Evolutionary conservation across 2,329 filamentous ascomycete genomes (phyloP).

Genomic region (Leptosphaerulina australis): DNA sequence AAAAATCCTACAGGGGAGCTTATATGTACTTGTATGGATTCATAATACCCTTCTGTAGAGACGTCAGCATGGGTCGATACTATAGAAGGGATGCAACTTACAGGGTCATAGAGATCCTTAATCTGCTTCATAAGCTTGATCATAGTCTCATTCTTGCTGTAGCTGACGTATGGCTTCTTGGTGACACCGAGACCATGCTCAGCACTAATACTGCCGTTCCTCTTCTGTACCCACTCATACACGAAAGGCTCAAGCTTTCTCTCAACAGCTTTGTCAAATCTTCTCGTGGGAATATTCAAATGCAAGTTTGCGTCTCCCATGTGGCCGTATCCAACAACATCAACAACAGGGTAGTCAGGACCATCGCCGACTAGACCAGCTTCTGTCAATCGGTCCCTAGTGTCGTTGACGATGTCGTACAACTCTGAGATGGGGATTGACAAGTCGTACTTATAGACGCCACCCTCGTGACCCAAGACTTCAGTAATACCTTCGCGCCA

Average conservation of each 20-base stretch:
- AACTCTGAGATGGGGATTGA: conserved; percentile 89
- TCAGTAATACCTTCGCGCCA: conserved; percentile 96
- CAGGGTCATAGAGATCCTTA: conserved; percentile 92
- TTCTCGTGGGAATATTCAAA: conserved; percentile 81
- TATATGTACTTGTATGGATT: conserved; percentile 97
- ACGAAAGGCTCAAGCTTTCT: conserved; percentile 89
- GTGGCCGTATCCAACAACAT: conserved; percentile 95
- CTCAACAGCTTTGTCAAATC: conserved; percentile 88
- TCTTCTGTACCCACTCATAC: conserved; percentile 92
- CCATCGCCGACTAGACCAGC: conserved; percentile 77
- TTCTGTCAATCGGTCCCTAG: conserved; percentile 71
- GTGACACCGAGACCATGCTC: conserved; percentile 93
- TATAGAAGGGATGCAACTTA: conserved; percentile 56
- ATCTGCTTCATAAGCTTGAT: conserved; percentile 92
- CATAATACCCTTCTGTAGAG: conserved; percentile 87
- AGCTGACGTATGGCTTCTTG: conserved; percentile 95
- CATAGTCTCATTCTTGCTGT: conserved; percentile 88
- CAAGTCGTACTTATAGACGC: conserved; percentile 98
- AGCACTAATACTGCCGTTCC: conserved; percentile 91
- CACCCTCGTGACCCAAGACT: conserved; percentile 85
- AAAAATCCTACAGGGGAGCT: conserved; percentile 2
- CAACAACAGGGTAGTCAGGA: conserved; percentile 77
- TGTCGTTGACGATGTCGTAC: conserved; percentile 88
- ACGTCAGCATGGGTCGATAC: conserved; percentile 21
- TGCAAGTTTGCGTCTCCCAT: conserved; percentile 98